Evolutionary conservation across 495 filamentous ascomycete genomes (phyloP).

Genomic region (Penicillium waksmanii): DNA sequence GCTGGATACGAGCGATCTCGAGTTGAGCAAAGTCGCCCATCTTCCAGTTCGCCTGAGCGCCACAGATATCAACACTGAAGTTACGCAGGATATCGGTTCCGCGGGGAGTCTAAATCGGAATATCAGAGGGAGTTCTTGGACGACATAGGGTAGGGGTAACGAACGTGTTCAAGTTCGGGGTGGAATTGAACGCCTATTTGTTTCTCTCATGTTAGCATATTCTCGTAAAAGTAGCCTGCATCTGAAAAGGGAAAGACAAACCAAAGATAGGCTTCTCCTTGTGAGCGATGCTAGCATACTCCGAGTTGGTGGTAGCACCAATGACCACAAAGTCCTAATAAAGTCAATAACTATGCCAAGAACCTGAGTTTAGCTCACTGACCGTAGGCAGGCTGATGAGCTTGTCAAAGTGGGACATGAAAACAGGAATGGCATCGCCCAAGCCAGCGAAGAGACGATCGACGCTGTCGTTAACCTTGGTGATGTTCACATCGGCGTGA

Average conservation of each 20-base stretch:
- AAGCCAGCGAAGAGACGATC: slow-evolving; percentile 30
- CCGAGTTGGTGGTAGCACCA: slow-evolving; percentile 29
- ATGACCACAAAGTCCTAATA: slow-evolving; percentile 22
- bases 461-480: slow-evolving; percentile 21
- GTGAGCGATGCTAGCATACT: slow-evolving; percentile 28
- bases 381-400: slow-evolving; percentile 29
- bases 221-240: background rate
- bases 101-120: slow-evolving; percentile 24
- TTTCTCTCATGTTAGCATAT: slow-evolving; percentile 12
- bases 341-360: slow-evolving; percentile 9
- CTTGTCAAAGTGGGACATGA: slow-evolving; percentile 36
- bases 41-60: slow-evolving; percentile 25
- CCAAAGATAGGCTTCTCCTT: slow-evolving; percentile 25
- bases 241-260: slow-evolving; percentile 9
- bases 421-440: slow-evolving; percentile 28
- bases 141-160: slow-evolving; percentile 6
- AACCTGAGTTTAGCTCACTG: slow-evolving; percentile 11
- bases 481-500: slow-evolving; percentile 26
- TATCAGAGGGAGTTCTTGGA: slow-evolving; percentile 10
- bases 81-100: slow-evolving; percentile 26
- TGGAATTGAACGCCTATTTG: slow-evolving; percentile 31
- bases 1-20: slow-evolving; percentile 29
- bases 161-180: slow-evolving; percentile 28
- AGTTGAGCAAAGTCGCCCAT: slow-evolving; percentile 25
- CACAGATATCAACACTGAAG: slow-evolving; percentile 30